phyloP scores from a whole-genome alignment of 495 filamentous ascomycete species.

The Alectoria sarmentosa region DNA sequence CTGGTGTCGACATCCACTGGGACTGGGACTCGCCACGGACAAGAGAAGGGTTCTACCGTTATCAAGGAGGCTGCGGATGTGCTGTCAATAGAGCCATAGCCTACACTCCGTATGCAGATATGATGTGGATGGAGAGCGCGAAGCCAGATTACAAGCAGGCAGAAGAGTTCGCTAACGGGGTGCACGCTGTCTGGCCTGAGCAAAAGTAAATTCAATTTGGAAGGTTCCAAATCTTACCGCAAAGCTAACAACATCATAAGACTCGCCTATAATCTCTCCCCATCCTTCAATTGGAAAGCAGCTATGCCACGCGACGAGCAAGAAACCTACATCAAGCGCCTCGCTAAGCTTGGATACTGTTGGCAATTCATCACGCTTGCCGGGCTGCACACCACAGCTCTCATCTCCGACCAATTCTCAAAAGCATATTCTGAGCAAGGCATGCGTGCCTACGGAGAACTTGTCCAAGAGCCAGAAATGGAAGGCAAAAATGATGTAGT shows the following conservation, averaged over 20 bases:
- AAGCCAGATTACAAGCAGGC: constrained; percentile 89
- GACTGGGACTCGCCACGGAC: constrained; percentile 91
- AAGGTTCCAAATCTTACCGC: neutral
- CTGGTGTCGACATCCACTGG: constrained; percentile 78
- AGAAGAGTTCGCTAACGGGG: constrained; percentile 87
- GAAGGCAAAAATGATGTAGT: constrained; percentile 85
- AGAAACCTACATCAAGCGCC: constrained; percentile 91
- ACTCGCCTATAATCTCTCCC: constrained; percentile 94
- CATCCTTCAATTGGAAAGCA: constrained; percentile 99
- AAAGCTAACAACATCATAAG: constrained; percentile 32
- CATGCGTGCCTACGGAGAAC: constrained; percentile 95
- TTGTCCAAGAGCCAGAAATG: constrained; percentile 97
- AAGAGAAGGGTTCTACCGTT: constrained; percentile 88
- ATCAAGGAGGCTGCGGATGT: constrained; percentile 85
- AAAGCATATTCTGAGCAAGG: constrained; percentile 72
- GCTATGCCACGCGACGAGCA: constrained; percentile 92
- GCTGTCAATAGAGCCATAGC: constrained; percentile 86
- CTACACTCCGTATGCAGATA: constrained; percentile 88
- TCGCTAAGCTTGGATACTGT: constrained; percentile 85
- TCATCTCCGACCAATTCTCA: constrained; percentile 83
- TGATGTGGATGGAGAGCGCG: constrained; percentile 99
- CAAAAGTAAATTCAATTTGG: constrained; percentile 66
- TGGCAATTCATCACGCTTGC: constrained; percentile 99
- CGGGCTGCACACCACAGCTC: constrained; percentile 90
- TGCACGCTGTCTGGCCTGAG: constrained; percentile 91